phyloP scores from a whole-genome alignment of 108 stramenopile genomes.

The Pseudonitzschia pungens region DNA sequence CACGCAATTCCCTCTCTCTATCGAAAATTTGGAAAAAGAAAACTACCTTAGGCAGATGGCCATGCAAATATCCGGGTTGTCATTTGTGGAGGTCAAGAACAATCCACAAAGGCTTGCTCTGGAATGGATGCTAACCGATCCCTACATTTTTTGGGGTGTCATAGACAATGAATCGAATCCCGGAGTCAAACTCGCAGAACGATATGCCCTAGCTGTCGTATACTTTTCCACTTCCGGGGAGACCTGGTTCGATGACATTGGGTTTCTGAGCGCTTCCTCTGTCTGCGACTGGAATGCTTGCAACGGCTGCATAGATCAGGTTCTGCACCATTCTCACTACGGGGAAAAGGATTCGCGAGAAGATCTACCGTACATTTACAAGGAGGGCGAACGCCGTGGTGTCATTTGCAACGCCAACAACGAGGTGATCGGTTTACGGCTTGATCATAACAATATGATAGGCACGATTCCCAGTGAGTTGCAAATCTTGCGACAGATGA shows the following conservation, averaged over 20 bases:
- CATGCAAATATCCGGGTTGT: background rate
- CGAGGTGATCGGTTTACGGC: background rate
- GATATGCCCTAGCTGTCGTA: background rate
- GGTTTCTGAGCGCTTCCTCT: background rate
- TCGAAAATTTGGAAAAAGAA: background rate
- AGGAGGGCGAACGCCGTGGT: background rate
- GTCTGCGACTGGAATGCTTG: background rate
- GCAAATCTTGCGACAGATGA: background rate
- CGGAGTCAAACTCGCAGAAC: background rate
- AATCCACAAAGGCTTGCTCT: background rate
- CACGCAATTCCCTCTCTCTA: background rate
- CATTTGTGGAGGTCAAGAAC: background rate
- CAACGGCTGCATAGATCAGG: background rate
- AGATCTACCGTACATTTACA: background rate
- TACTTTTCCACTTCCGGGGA: slow-evolving; percentile 1
- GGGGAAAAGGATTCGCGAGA: background rate
- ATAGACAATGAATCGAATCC: background rate
- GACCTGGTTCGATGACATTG: background rate
- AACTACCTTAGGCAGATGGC: background rate
- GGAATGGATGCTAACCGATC: background rate
- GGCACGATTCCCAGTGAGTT: background rate
- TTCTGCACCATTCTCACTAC: too few species aligned
- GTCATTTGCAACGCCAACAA: background rate
- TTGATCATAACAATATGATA: background rate
- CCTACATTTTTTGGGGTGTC: background rate